These are phyloP conservation scores for Malbranchea zuffiana DNA, from an alignment of 2,329 filamentous ascomycete species.

Conservation along the genomic window DNA sequence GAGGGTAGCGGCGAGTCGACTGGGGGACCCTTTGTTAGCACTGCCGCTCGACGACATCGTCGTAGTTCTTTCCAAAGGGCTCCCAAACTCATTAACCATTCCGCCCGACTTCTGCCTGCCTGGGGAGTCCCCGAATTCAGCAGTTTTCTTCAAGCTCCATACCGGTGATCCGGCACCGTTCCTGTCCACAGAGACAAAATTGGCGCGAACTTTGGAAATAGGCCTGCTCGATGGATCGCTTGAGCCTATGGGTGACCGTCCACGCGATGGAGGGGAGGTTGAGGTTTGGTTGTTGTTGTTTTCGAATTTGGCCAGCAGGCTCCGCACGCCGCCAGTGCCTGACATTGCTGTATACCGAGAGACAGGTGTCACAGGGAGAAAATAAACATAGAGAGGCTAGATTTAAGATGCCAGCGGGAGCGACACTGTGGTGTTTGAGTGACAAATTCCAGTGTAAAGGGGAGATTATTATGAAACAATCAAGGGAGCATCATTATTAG, in stretches of 20 bases:
- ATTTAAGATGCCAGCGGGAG: background rate
- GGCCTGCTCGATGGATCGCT: slow-evolving; percentile 44
- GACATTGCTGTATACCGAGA: slow-evolving; percentile 13
- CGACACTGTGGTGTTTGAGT: slow-evolving; percentile 2
- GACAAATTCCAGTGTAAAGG: slow-evolving; percentile 2
- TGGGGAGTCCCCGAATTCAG: slow-evolving; percentile 26
- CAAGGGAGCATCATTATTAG: too few relatives aligned
- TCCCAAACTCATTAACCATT: slow-evolving; percentile 19
- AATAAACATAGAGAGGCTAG: background rate
- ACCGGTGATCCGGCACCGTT: slow-evolving; percentile 20
- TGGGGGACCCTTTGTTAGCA: slow-evolving; percentile 4
- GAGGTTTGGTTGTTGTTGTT: slow-evolving; percentile 56
- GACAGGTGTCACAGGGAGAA: background rate
- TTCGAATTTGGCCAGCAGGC: slow-evolving; percentile 72
- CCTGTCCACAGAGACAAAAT: slow-evolving; percentile 60
- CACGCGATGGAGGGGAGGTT: slow-evolving; percentile 55
- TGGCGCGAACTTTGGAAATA: slow-evolving; percentile 64
- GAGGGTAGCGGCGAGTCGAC: slow-evolving; percentile 7
- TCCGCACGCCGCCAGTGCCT: slow-evolving; percentile 48
- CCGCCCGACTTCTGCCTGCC: slow-evolving; percentile 25
- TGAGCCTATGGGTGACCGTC: slow-evolving; percentile 51
- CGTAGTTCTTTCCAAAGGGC: slow-evolving; percentile 16
- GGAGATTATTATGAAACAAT: slow-evolving; percentile 6
- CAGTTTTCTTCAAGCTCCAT: slow-evolving; percentile 34
- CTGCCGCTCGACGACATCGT: slow-evolving; percentile 10